A percentile compares a stretch with the other conserved stretches of the same genome.
Evolutionary conservation across 495 filamentous ascomycete species (phyloP).

Genomic region (Chaetomium fimeti): DNA sequence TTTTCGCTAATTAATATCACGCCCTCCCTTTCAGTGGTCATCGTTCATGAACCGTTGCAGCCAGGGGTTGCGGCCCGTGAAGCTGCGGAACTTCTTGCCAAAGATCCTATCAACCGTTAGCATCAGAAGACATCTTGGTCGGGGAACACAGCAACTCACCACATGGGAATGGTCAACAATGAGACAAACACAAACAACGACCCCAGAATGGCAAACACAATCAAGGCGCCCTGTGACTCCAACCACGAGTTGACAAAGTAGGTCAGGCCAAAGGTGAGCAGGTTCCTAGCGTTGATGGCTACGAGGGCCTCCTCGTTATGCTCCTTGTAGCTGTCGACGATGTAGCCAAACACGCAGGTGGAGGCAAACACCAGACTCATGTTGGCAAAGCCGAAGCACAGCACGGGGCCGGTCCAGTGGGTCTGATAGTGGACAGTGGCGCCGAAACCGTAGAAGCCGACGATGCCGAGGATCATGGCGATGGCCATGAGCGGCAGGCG

Average conservation of each 20-base stretch:
- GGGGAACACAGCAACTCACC: conserved; percentile 28
- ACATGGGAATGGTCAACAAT: conserved; percentile 52
- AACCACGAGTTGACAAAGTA: conserved; percentile 57
- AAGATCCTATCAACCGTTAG: conserved; percentile 37
- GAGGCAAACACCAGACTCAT: conserved; percentile 54
- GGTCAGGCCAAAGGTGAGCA: conserved; percentile 54
- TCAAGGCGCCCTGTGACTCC: conserved; percentile 43
- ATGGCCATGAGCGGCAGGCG: conserved; percentile 51
- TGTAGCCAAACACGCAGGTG: conserved; percentile 54
- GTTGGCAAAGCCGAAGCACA: conserved; percentile 54
- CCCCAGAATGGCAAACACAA: conserved; percentile 54
- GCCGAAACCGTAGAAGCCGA: conserved; percentile 61
- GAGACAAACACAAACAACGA: conserved; percentile 47
- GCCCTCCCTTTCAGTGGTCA: conserved; percentile 18
- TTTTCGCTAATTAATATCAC: neutral
- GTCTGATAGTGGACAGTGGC: conserved; percentile 56
- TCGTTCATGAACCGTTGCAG: conserved; percentile 54
- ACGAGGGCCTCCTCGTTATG: conserved; percentile 57
- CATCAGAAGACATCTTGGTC: neutral
- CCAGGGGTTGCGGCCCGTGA: conserved; percentile 46
- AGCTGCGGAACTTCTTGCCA: conserved; percentile 50
- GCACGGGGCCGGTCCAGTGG: conserved; percentile 54
- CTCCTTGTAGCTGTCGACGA: conserved; percentile 53
- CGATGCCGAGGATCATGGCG: conserved; percentile 43
- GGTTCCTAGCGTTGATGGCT: conserved; percentile 54